Evolutionary conservation across 1,284 basidiomycete species (phyloP), one percentile per base, ranked within the genome.

Genomic region (Bjerkandera adusta): DNA sequence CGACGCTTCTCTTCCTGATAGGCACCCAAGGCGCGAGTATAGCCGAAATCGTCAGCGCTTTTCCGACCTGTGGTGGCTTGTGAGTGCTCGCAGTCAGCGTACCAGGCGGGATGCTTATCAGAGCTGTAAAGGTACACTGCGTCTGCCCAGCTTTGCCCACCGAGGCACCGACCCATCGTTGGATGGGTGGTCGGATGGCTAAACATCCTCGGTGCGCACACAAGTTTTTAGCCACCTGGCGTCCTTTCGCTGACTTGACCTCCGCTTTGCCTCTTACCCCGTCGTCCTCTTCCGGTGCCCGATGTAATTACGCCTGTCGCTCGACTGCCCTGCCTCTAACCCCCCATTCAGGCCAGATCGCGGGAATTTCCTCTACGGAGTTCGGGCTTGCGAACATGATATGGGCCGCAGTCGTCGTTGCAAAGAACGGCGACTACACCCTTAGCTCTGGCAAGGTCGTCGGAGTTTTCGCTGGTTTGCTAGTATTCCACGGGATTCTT

Each of bases 311-410:
- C n/a, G n/a, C n/a, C n/a, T n/a, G n/a, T n/a, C n/a, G n/a, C n/a
- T n/a, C n/a, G 8, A 30, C n/a, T 30, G 27, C 8, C 27, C 27
- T 30, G 8, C 7, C 10, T 8, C 7, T 30, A n/a, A 30, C 27
- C 8, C 8, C 34, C 2, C 18, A 16, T 30, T 29, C 48, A 57
- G 78, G 80, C 35, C 92, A 92, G 64, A 79, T 90, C 48, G 86
- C 88, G 4, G 91, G 91, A 26, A 71, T 92, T 37, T 82, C 89
- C 1, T 92, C 89, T 2, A 93, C 92, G 2, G 93, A 95, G 66
- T 96, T 90, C 60, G 93, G 92, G 47, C 74, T 97, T 18, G 77
- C 88, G 25, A 81, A 81, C 62, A 95, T 96, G 93, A 93, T 96
- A 52, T 85, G 89, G 69, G 85, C 86, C 12, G 91, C 88, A 1